phyloP scores from a whole-genome alignment of 106 monocot genomes.

The Ottelia alismoides region DNA sequence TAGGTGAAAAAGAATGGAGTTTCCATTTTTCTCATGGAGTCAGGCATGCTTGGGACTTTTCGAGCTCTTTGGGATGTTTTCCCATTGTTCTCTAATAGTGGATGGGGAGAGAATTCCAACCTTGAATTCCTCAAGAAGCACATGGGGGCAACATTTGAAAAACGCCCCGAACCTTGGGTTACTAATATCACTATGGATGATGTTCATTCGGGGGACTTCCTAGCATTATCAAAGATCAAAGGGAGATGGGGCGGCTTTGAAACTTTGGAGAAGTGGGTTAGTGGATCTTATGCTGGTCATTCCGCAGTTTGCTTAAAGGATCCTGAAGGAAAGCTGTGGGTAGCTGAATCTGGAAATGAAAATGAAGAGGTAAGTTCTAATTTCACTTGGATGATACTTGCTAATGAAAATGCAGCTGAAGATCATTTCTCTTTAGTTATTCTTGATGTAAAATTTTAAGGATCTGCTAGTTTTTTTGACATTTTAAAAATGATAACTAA shows the following conservation, averaged over 20 bases:
- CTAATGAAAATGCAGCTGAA: too few species aligned
- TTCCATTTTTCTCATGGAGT: constrained; percentile 64
- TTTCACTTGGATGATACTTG: too few species aligned
- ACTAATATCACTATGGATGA: constrained; percentile 66
- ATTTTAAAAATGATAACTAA: too few species aligned
- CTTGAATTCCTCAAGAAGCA: constrained; percentile 82
- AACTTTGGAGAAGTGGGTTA: constrained; percentile 95
- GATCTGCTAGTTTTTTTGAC: too few species aligned
- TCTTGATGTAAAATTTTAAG: not conserved
- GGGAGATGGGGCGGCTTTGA: constrained; percentile 98
- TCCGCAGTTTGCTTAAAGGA: constrained; percentile 78
- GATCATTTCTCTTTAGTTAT: too few species aligned
- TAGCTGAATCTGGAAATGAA: constrained; percentile 92
- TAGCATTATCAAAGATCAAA: constrained; percentile 82
- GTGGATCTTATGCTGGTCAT: constrained; percentile 89
- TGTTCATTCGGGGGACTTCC: constrained; percentile 88
- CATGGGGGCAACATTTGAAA: constrained; percentile 77
- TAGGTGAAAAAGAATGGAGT: constrained; percentile 71
- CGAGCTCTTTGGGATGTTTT: constrained; percentile 90
- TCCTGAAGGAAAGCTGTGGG: constrained; percentile 88
- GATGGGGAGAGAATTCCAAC: constrained; percentile 83
- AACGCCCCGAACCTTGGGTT: constrained; percentile 77
- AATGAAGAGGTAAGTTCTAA: constrained; percentile 87
- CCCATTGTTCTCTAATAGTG: constrained; percentile 69
- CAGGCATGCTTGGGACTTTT: constrained; percentile 85